Base-by-base conservation (phyloP, 768 basidiomycete species). In the Russula abietina region DNA sequence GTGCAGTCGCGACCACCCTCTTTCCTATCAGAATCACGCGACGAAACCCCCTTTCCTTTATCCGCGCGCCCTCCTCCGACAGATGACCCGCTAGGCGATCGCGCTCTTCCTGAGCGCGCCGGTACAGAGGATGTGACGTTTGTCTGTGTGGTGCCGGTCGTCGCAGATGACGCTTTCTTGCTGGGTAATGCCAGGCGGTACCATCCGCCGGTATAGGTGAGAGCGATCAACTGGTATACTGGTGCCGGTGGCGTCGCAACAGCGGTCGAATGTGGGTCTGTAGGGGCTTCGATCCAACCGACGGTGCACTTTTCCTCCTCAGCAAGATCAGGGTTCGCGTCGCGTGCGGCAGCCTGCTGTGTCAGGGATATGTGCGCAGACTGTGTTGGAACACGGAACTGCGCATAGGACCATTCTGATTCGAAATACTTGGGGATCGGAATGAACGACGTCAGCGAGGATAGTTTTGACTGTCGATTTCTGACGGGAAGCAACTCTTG, bases 331-430 rank as follows among this genome's bases (percentile, higher is more conserved):
- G 78, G 77, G 16, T 80, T 77, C 6, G 85, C 77, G 22, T 57
- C 63, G 2, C 86, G 78, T 63, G 76, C 73, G 12, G 81, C 72
- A 1, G 85, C 80, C n/a, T 84, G 80, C 3, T 88, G 82, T 14
- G 87, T 84, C 38, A 93, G 75, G 12, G 89, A 87, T 52, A 93
- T 87, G 66, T 94, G 91, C 9, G 92, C 79, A 1, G 88, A 87
- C 68, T 92, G 90, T 2, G 88, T 77, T 3, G 93, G 93, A 70
- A 97, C 89, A 48, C 91, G 83, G 72, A 91, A 97, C 67, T 91
- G 89, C 16, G 93, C 91, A 70, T 96, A 94, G 0, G 93, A 95
- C 94, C 93, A 96, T 73, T 94, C 88, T n/a, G 92, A 94, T 70
- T 87, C 86, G 71, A 97, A 94, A 72, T 96, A 96, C 65, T 89